Evolutionary conservation across 208 protist species (phyloP).

Genomic region (Trypanosoma melophagium): DNA sequence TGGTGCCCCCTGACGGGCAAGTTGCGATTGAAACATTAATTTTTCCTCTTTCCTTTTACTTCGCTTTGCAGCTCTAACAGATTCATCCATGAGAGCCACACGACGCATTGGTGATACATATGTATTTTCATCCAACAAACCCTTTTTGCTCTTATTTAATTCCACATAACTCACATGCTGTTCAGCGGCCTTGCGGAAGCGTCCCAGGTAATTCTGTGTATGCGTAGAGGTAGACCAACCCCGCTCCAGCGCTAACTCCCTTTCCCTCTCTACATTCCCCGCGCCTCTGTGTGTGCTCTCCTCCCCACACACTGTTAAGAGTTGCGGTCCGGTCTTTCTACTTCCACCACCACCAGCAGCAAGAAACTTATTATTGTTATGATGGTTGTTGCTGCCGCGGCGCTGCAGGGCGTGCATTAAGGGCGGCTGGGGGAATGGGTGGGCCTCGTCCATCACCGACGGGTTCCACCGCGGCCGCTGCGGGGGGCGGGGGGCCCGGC

Average conservation of each 20-base stretch:
- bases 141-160: constrained; percentile 20
- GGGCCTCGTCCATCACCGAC: constrained; percentile 59
- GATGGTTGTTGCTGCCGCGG: constrained; percentile 61
- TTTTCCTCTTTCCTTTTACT: constrained; percentile 25
- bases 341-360: no score
- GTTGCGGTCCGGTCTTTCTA: no score
- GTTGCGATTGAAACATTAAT: constrained; percentile 29
- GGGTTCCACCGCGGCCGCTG: constrained; percentile 62
- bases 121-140: constrained; percentile 18
- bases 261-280: constrained; percentile 36
- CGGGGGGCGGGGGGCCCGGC: constrained; percentile 21
- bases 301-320: no score
- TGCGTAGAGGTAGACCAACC: constrained; percentile 48
- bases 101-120: constrained; percentile 49
- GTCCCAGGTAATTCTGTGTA: neutral
- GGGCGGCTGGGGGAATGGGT: constrained; percentile 74
- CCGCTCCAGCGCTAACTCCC: constrained; percentile 32
- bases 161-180: constrained; percentile 34
- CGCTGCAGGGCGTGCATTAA: constrained; percentile 47
- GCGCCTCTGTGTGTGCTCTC: constrained; percentile 18
- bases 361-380: no score
- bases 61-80: constrained; percentile 21
- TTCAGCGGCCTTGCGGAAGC: constrained; percentile 1
- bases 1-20: constrained; percentile 29
- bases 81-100: constrained; percentile 36